Percentiles rank a stretch among this genome's conserved stretches.
These are phyloP conservation scores for Aspergillus diversus DNA, from an alignment of 495 filamentous ascomycete species.

Conservation along the genomic window DNA sequence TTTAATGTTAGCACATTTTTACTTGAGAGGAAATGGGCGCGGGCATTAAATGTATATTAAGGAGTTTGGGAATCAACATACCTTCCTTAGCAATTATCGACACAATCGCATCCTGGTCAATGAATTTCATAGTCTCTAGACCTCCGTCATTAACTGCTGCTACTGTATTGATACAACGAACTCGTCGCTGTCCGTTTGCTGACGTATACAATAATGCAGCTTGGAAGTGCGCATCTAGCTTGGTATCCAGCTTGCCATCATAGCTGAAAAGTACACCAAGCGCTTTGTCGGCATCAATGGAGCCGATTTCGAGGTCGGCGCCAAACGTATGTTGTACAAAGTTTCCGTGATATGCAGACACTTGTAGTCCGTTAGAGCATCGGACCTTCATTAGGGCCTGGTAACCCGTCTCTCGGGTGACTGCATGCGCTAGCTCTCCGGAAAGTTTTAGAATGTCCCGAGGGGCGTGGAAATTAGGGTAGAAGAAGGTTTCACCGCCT, in stretches of 20 bases:
- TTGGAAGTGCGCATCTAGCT: constrained; percentile 98
- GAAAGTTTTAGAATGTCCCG: constrained; percentile 84
- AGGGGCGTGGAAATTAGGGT: constrained; percentile 89
- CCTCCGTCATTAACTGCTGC: constrained; percentile 86
- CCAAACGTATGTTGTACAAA: constrained; percentile 94
- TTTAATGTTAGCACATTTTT: constrained; percentile 9
- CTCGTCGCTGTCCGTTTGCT: constrained; percentile 82
- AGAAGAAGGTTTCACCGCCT: constrained; percentile 93
- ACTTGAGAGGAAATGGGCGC: too few relatives aligned
- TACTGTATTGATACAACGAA: constrained; percentile 91
- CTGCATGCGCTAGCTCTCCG: constrained; percentile 81
- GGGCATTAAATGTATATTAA: too few relatives aligned
- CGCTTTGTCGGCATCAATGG: constrained; percentile 91
- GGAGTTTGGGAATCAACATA: constrained; percentile 28
- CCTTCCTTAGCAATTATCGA: constrained; percentile 87
- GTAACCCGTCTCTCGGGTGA: constrained; percentile 92
- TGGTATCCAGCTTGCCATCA: constrained; percentile 94
- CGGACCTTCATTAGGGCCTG: constrained; percentile 98
- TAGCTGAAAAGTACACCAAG: constrained; percentile 92
- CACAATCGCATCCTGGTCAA: constrained; percentile 93
- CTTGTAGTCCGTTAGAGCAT: constrained; percentile 94
- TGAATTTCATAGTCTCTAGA: constrained; percentile 82
- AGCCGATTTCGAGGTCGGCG: constrained; percentile 92
- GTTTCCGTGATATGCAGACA: constrained; percentile 92
- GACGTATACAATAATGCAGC: constrained; percentile 94